Conservation (phyloP, 768 basidiomycete genomes). For the Psilocybe cyanescens region DNA sequence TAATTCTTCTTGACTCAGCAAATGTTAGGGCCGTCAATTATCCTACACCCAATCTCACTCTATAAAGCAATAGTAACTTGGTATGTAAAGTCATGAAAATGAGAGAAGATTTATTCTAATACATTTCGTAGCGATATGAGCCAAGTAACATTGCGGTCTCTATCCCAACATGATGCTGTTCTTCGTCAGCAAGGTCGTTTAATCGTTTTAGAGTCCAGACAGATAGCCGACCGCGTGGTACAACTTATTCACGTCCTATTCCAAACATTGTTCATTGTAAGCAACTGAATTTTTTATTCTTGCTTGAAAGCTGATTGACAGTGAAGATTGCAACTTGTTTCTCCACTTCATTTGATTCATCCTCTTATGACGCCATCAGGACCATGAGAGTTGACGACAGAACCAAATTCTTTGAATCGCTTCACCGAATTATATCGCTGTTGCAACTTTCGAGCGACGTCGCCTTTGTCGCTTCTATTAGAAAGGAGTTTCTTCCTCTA, state of each 20-base stretch:
- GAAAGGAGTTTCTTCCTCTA: conserved; percentile 31
- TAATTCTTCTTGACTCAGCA: conserved; percentile 12
- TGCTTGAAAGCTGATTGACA: background rate
- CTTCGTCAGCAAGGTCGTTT: conserved; percentile 43
- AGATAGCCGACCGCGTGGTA: conserved; percentile 39
- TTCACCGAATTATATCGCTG: conserved; percentile 27
- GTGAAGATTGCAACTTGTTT: conserved; percentile 50
- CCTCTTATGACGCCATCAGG: conserved; percentile 20
- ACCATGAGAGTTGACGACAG: background rate
- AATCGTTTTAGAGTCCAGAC: conserved; percentile 41
- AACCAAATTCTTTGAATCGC: conserved; percentile 5
- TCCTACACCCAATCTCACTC: conserved; percentile 50
- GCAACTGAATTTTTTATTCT: conserved; percentile 12
- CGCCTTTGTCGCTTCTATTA: conserved; percentile 37
- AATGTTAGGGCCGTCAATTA: conserved; percentile 38
- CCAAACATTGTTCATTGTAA: conserved; percentile 45
- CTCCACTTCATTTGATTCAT: conserved; percentile 38
- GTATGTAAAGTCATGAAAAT: conserved; percentile 29
- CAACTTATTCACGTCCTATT: conserved; percentile 46
- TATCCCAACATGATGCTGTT: conserved; percentile 39
- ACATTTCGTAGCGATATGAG: conserved; percentile 40
- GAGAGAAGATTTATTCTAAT: background rate
- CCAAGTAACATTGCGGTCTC: conserved; percentile 40
- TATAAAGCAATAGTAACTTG: conserved; percentile 39
- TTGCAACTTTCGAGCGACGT: conserved; percentile 35